These are phyloP conservation scores for Diplodia mutila DNA, from an alignment of 2,329 filamentous ascomycete species.

Conservation along the genomic window DNA sequence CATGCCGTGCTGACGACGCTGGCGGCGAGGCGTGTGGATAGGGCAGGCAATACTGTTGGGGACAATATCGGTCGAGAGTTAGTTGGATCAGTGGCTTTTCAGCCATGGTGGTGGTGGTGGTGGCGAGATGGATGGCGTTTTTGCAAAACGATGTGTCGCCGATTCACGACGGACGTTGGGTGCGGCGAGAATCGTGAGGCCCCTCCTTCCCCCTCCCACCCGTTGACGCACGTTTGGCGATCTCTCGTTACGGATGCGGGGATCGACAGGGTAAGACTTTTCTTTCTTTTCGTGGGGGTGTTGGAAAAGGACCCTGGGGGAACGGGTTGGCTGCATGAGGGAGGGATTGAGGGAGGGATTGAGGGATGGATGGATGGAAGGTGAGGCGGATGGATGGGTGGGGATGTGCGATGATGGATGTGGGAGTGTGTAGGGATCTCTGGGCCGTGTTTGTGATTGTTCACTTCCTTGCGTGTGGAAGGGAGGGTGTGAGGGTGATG, in stretches of 20 bases:
- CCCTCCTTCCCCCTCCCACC: background rate
- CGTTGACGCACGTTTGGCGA: conserved; percentile 5
- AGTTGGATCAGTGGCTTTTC: conserved; percentile 6
- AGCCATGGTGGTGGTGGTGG: background rate
- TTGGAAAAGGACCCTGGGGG: background rate
- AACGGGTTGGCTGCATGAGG: background rate
- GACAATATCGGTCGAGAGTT: background rate
- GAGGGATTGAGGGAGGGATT: background rate
- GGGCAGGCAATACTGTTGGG: background rate
- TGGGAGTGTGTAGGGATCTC: background rate
- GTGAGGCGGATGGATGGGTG: background rate
- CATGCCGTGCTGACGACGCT: background rate
- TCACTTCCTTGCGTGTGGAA: background rate
- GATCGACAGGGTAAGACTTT: background rate
- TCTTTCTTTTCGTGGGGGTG: background rate
- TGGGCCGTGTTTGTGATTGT: background rate
- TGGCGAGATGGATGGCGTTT: too few relatives aligned
- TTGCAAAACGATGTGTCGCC: background rate
- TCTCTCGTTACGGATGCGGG: background rate
- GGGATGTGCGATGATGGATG: background rate
- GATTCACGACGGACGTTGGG: background rate
- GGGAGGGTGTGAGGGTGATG: too few relatives aligned
- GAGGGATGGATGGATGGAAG: background rate
- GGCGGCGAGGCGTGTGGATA: background rate
- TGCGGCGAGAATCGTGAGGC: conserved; percentile 8